These are phyloP conservation scores for Globisporangium cylindrosporum DNA, from an alignment of 352 stramenopile species.

Conservation along the genomic window DNA sequence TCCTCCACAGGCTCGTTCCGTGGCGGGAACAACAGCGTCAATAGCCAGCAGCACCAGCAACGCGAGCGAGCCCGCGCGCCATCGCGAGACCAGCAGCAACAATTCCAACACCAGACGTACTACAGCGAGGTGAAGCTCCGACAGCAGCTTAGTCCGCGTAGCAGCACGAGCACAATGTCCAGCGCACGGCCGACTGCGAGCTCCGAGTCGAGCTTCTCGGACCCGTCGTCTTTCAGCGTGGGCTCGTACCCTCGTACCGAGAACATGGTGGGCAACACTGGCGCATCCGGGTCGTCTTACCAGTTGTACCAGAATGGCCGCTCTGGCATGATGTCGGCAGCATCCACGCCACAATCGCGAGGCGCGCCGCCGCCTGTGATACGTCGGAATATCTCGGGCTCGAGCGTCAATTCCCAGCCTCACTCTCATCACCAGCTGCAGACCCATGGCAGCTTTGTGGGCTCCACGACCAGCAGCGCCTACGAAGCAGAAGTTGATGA, in stretches of 20 bases:
- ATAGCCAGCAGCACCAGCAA: constrained; percentile 7
- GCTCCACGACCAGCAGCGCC: constrained; percentile 5
- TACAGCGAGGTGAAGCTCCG: constrained; percentile 14
- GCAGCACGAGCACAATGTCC: constrained; percentile 14
- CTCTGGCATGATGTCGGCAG: not conserved
- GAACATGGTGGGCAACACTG: not conserved
- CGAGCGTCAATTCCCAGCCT: constrained; percentile 12
- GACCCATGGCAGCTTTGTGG: constrained; percentile 8
- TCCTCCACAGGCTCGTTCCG: constrained; percentile 23
- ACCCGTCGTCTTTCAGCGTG: not conserved
- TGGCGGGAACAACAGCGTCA: constrained; percentile 13
- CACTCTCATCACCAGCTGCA: not conserved
- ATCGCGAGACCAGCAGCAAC: not conserved
- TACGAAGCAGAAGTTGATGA: constrained; percentile 5
- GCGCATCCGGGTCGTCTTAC: not conserved
- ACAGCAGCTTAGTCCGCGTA: constrained; percentile 16
- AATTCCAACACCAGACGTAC: constrained; percentile 2
- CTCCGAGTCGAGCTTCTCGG: constrained; percentile 19
- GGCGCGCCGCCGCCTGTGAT: not conserved
- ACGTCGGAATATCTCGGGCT: constrained; percentile 9
- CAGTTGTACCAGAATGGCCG: constrained; percentile 9
- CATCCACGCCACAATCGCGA: not conserved
- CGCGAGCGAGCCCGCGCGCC: not conserved
- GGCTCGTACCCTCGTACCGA: constrained; percentile 8
- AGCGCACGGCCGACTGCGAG: constrained; percentile 12